Base-by-base conservation (phyloP, 371 early-diverging fungal genomes). In the Mucor lusitanicus region DNA sequence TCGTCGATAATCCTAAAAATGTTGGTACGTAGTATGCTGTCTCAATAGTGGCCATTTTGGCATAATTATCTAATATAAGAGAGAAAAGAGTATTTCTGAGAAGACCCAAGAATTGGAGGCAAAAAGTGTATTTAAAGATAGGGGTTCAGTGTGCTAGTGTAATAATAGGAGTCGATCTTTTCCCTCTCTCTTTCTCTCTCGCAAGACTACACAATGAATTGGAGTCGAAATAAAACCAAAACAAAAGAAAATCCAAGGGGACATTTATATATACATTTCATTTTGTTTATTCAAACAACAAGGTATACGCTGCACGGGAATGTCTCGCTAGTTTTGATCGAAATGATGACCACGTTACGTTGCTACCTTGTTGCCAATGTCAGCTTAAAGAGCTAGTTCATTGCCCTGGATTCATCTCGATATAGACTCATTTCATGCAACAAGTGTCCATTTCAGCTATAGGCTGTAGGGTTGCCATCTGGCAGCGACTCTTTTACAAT, bases 21-120 rank as follows among this genome's bases (percentile, higher is more conserved):
- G 81, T 78, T 19, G 83, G 78, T 19, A 82, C 72, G 63, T 75
- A 77, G 57, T 78, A 82, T 3, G 74, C 75, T 50, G 84, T 80
- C 33, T 79, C 73, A n/a, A 74, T 73, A 11, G 80, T 79, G 28
- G 81, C 81, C 75, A 78, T 76, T 46, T 50, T 50, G 25, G 50
- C 50, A 25, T 48, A 48, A 21, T 48, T 48, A 48, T 48, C 21
- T 21, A 12, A 8, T 50, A 25, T 1, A 23, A 50, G 13, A 50
- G 23, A 50, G 50, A 21, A 50, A 50, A 50, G 23, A 23, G 9
- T 3, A 9, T 1, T 48, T 7, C 23, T 21, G 21, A 23, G 12
- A 13, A 37, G 8, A 23, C 12, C 46, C 50, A 50, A 50, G 50
- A 50, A 11, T 50, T 12, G 5, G 5, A 50, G 12, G 23, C 6